phyloP scores from a whole-genome alignment of 345 rosid species.

The Eucalyptus pauciflora region DNA sequence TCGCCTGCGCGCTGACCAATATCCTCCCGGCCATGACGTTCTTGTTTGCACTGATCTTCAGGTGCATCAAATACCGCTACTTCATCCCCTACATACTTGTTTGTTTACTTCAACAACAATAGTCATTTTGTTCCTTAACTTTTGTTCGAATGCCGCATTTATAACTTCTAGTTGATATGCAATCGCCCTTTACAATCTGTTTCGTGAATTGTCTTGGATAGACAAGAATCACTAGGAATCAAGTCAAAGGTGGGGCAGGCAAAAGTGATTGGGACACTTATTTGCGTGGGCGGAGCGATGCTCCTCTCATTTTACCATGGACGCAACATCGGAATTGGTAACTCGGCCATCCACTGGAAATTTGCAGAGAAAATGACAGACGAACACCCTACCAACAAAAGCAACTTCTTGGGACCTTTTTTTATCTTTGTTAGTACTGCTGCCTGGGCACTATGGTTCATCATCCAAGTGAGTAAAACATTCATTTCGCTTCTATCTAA shows the following conservation, averaged over 20 bases:
- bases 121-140: not conserved
- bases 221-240: constrained; percentile 68
- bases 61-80: constrained; percentile 12
- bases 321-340: constrained; percentile 30
- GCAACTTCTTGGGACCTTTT: constrained; percentile 56
- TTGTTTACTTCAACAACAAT: not conserved
- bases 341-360: constrained; percentile 70
- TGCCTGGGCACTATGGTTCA: constrained; percentile 75
- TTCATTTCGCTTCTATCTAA: not conserved
- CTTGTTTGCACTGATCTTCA: constrained; percentile 63
- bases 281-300: constrained; percentile 93
- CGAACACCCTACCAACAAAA: not conserved
- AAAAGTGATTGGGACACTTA: constrained; percentile 59
- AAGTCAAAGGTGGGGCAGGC: constrained; percentile 65
- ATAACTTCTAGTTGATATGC: too few species aligned
- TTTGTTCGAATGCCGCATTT: not conserved
- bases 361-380: constrained; percentile 31
- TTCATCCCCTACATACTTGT: not conserved
- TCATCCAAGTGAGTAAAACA: constrained; percentile 45
- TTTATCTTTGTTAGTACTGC: constrained; percentile 43
- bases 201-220: not conserved
- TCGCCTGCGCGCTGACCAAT: constrained; percentile 73
- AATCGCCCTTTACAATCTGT: not conserved
- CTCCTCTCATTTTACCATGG: constrained; percentile 87
- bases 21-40: constrained; percentile 83